These are phyloP conservation scores for Trematosphaeria pertusa DNA, from an alignment of 2,329 filamentous ascomycete genomes.

Conservation along the genomic window DNA sequence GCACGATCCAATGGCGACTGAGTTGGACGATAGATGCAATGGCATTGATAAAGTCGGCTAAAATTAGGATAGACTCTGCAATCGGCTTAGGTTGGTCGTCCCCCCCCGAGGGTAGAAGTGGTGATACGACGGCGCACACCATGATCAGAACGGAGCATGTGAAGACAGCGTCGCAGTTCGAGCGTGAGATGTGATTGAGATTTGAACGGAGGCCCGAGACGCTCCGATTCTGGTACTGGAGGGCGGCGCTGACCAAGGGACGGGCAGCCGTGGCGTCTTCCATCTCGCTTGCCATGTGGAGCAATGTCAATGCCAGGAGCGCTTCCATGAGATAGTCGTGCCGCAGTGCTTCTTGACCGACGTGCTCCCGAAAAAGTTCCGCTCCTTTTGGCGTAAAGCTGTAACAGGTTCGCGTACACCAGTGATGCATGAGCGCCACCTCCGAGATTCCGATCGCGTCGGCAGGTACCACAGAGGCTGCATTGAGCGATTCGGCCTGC, in stretches of 20 bases:
- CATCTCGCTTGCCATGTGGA: slow-evolving; percentile 13
- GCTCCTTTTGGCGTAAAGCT: slow-evolving; percentile 8
- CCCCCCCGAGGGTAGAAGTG: slow-evolving; percentile 1
- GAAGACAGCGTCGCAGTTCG: slow-evolving; percentile 4
- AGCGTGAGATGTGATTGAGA: slow-evolving; percentile 1
- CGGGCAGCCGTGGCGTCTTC: neutral
- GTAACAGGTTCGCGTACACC: slow-evolving; percentile 15
- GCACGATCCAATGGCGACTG: slow-evolving; percentile 4
- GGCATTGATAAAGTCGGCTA: slow-evolving; percentile 7
- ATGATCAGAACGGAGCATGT: slow-evolving; percentile 5
- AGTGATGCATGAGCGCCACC: slow-evolving; percentile 21
- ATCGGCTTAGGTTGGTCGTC: slow-evolving; percentile 3
- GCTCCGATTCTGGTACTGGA: slow-evolving; percentile 8
- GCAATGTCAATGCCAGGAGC: slow-evolving; percentile 12
- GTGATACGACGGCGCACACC: slow-evolving; percentile 7
- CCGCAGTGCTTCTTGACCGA: slow-evolving; percentile 9
- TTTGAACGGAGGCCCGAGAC: slow-evolving; percentile 5
- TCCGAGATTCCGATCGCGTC: slow-evolving; percentile 9
- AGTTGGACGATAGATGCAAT: slow-evolving; percentile 4
- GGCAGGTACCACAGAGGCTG: neutral
- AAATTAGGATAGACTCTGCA: slow-evolving; percentile 2
- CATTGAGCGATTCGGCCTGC: neutral
- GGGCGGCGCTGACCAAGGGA: slow-evolving; percentile 1
- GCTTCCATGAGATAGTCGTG: slow-evolving; percentile 20
- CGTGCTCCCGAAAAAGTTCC: slow-evolving; percentile 14